A percentile compares a stretch with the other conserved stretches of the same genome.
Conservation (phyloP, 2,329 filamentous ascomycete genomes). For the Xylariomycetidae sp. region DNA sequence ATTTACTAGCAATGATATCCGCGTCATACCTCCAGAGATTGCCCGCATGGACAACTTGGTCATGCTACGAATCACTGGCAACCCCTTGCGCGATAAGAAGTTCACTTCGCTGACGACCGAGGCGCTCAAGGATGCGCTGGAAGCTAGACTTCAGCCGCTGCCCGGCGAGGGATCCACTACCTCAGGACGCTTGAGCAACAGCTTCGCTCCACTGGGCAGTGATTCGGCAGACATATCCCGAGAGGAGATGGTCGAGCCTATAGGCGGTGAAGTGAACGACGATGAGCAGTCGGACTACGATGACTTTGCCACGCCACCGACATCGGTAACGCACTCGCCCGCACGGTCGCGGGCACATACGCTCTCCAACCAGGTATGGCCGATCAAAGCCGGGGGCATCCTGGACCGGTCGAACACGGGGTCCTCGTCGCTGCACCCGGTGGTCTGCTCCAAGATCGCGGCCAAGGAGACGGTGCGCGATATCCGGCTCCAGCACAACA, state of each 20-base stretch:
- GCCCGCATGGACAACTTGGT: conserved; percentile 72
- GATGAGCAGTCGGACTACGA: conserved; percentile 46
- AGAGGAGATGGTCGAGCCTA: conserved; percentile 13
- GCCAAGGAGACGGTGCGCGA: conserved; percentile 45
- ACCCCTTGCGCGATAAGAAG: conserved; percentile 83
- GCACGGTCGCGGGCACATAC: conserved; percentile 43
- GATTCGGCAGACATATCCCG: conserved; percentile 16
- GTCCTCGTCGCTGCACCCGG: conserved; percentile 52
- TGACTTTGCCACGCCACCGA: conserved; percentile 53
- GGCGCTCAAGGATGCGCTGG: conserved; percentile 71
- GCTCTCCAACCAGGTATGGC: conserved; percentile 43
- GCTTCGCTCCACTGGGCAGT: conserved; percentile 24
- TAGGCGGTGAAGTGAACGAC: conserved; percentile 28
- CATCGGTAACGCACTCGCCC: conserved; percentile 45
- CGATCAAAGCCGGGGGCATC: conserved; percentile 52
- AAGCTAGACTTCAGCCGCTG: conserved; percentile 57
- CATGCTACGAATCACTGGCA: conserved; percentile 75
- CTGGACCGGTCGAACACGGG: conserved; percentile 66
- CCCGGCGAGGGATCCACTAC: conserved; percentile 20
- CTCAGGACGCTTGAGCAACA: conserved; percentile 20
- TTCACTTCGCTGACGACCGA: conserved; percentile 74
- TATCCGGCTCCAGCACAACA: conserved; percentile 71
- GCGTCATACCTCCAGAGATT: conserved; percentile 67
- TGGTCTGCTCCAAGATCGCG: conserved; percentile 50
- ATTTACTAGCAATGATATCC: conserved; percentile 80